Conservation (phyloP, 2,329 filamentous ascomycete species). For the Microsporum ferrugineum region DNA sequence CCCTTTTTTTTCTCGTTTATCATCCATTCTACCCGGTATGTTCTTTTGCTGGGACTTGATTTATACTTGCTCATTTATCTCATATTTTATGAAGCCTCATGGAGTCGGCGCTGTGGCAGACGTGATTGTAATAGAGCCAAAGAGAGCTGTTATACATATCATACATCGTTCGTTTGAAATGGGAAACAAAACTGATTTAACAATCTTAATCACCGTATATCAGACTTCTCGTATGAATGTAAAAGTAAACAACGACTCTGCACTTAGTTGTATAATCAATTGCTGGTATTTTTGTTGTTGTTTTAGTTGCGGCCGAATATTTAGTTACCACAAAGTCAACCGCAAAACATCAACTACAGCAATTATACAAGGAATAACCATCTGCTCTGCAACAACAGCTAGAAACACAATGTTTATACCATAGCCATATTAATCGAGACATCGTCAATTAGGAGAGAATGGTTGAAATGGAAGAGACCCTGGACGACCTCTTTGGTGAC, state of each 20-base stretch:
- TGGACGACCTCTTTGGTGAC: constrained; percentile 67
- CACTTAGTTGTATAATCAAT: no score
- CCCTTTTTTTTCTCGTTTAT: background rate
- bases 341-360: background rate
- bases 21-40: background rate
- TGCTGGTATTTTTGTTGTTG: no score
- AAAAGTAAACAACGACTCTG: background rate
- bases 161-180: background rate
- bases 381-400: background rate
- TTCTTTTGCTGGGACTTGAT: background rate
- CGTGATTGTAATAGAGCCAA: background rate
- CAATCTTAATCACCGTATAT: background rate
- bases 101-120: background rate
- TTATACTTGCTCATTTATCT: background rate
- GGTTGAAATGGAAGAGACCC: constrained; percentile 42
- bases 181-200: background rate
- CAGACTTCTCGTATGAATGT: background rate
- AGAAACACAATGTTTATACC: background rate
- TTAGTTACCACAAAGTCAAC: background rate
- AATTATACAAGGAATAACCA: background rate
- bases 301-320: no score
- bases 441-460: background rate
- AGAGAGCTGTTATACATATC: background rate
- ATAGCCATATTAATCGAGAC: background rate
- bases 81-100: background rate